Evolutionary conservation across 2,329 filamentous ascomycete species (phyloP), one percentile per base, ranked within the genome.

Genomic region (Chaetomium strumarium): DNA sequence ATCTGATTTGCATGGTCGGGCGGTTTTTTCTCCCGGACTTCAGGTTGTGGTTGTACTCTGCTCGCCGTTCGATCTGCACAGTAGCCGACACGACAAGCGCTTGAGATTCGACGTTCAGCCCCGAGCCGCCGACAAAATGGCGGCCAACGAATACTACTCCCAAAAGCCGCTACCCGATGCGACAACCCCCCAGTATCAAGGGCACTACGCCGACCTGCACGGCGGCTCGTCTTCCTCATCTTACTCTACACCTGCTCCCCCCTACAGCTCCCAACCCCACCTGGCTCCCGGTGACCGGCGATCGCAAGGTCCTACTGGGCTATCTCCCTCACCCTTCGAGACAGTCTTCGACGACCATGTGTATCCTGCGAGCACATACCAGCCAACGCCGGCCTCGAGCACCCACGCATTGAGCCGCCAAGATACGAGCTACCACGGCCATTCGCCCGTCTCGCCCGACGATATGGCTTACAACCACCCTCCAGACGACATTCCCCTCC

Each of bases 311-410:
- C 24, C 33, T n/a, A n/a, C n/a, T 14, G 33, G 51, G 29, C 30
- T 51, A 50, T 55, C 44, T 53, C 57, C 77, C 16, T 78, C 81
- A 17, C 83, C 84, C 10, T 85, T 86, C 64, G 79, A 82, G 50
- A 79, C 78, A 44, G 80, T 83, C 51, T 86, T 86, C 66, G 83
- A 86, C 67, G 84, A 87, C 66, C 74, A 83, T 68, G 75, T 77
- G 52, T 86, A 87, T 64, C 80, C 82, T 51, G 72, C 77, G 46
- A 75, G 75, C 62, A 70, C 74, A 13, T 68, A 67, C 57, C 65
- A 67, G 51, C 42, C 42, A 20, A 57, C 64, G 40, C 64, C 66
- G 41, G 59, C 63, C 51, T 62, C 68, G 34, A 67, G 68, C 63
- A 64, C 70, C 63, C 66, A 72, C 62, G 58, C 73, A 61, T 65